Evolutionary conservation across 2,329 filamentous ascomycete genomes (phyloP).

Genomic region (Aspergillus fructus): DNA sequence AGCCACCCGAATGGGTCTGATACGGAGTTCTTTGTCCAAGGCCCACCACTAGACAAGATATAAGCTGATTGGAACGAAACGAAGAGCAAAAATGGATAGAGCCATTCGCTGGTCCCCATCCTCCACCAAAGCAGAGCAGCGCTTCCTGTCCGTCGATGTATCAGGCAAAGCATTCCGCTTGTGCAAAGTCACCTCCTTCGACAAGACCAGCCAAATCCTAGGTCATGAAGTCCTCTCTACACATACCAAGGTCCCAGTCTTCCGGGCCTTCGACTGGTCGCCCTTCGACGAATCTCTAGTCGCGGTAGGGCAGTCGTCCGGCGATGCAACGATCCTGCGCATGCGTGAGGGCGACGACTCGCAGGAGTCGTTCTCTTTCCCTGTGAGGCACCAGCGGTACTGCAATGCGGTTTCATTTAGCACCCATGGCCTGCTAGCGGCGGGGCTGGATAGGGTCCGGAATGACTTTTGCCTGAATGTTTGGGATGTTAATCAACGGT

Average conservation of each 20-base stretch:
- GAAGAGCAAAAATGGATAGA: constrained; percentile 33
- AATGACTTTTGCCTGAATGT: constrained; percentile 66
- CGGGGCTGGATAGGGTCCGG: constrained; percentile 61
- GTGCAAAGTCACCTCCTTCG: constrained; percentile 49
- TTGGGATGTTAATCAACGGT: constrained; percentile 58
- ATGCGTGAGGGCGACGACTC: constrained; percentile 53
- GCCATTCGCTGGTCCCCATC: constrained; percentile 65
- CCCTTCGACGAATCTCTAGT: constrained; percentile 57
- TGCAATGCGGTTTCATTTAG: constrained; percentile 66
- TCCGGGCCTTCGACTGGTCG: constrained; percentile 67
- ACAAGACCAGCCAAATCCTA: constrained; percentile 36
- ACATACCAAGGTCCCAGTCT: constrained; percentile 57
- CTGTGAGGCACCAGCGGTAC: constrained; percentile 61
- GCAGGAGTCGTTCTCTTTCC: constrained; percentile 52
- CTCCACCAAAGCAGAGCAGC: constrained; percentile 52
- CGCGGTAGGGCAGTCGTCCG: constrained; percentile 61
- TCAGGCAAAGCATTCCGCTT: constrained; percentile 59
- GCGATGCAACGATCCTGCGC: constrained; percentile 59
- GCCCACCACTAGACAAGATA: background rate
- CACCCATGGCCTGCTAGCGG: constrained; percentile 56
- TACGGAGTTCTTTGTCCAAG: background rate
- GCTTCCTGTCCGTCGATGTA: constrained; percentile 63
- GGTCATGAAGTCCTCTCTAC: constrained; percentile 55
- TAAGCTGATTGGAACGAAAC: background rate
- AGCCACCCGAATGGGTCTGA: background rate